A percentile compares a stretch with the other conserved stretches of the same genome.
Conservation (phyloP, 2,329 filamentous ascomycete species). For the Fonsecaea monophora region DNA sequence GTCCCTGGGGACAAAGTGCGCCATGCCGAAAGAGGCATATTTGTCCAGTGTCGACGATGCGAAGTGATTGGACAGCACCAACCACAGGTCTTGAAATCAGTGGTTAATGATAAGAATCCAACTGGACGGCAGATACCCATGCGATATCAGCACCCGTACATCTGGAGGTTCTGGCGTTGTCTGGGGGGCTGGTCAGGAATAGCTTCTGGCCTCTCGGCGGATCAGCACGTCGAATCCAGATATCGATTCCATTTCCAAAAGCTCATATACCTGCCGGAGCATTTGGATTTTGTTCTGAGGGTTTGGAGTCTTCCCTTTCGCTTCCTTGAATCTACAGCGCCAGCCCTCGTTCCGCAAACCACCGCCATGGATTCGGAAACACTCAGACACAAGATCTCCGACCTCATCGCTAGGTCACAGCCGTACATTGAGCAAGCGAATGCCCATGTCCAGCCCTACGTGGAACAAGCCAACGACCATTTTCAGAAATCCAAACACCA, state of each 20-base stretch:
- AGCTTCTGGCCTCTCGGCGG: conserved; percentile 12
- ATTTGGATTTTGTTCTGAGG: not conserved
- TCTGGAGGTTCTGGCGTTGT: not conserved
- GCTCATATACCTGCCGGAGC: conserved; percentile 18
- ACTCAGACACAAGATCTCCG: conserved; percentile 23
- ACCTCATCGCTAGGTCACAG: conserved; percentile 31
- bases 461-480: conserved; percentile 26
- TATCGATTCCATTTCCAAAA: conserved; percentile 16
- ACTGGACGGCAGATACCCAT: conserved; percentile 7
- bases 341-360: not conserved
- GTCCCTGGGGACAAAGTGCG: conserved; percentile 16
- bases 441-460: conserved; percentile 28
- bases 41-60: conserved; percentile 20
- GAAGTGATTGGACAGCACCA: conserved; percentile 25
- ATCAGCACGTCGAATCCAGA: conserved; percentile 24
- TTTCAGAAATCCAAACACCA: conserved; percentile 28
- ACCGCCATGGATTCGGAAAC: conserved; percentile 26
- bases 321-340: not conserved
- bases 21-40: conserved; percentile 30
- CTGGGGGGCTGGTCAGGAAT: not conserved
- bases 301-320: not conserved
- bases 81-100: conserved; percentile 21
- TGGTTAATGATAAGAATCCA: conserved; percentile 32
- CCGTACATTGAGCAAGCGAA: conserved; percentile 29
- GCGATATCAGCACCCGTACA: conserved; percentile 21